Percentiles rank a stretch among this genome's conserved stretches.
phyloP scores from a whole-genome alignment of 2,329 filamentous ascomycete species.

The Sporothrix pallida region DNA sequence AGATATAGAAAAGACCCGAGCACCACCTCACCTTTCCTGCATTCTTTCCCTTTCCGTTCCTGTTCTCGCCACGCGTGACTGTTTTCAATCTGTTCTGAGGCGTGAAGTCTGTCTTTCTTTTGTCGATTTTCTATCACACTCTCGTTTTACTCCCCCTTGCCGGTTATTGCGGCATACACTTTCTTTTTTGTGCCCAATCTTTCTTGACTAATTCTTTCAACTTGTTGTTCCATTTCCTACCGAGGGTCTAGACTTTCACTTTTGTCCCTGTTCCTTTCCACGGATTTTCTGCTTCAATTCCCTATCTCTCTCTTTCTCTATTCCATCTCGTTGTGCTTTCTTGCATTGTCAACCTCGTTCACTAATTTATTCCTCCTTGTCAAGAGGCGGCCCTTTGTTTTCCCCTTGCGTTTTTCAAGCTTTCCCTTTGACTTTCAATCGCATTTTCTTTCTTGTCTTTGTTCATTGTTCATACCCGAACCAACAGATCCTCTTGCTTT shows the following conservation, averaged over 20 bases:
- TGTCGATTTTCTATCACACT: slow-evolving; percentile 2
- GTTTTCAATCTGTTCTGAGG: not conserved
- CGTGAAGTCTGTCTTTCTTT: slow-evolving; percentile 33
- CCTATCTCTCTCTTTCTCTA: slow-evolving; percentile 37
- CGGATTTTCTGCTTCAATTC: slow-evolving; percentile 34
- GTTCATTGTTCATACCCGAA: not conserved
- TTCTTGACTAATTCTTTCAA: not conserved
- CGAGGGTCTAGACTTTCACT: not conserved
- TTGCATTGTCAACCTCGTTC: slow-evolving; percentile 21
- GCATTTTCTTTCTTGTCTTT: not conserved
- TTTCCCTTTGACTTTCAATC: not conserved
- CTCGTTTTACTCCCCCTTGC: not conserved
- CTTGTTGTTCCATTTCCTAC: not conserved
- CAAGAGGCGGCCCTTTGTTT: not conserved
- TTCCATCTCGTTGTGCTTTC: slow-evolving; percentile 30
- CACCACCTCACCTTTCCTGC: not conserved
- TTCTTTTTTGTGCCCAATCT: slow-evolving; percentile 14
- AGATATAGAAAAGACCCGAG: slow-evolving; percentile 16
- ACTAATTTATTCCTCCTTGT: slow-evolving; percentile 19
- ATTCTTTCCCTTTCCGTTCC: not conserved
- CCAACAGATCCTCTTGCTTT: not conserved
- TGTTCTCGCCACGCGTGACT: slow-evolving; percentile 17
- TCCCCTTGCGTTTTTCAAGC: not conserved
- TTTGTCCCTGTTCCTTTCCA: slow-evolving; percentile 34
- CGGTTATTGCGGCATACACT: slow-evolving; percentile 5